Conservation (phyloP, 2,329 filamentous ascomycete species). For the Diaporthe helianthi region DNA sequence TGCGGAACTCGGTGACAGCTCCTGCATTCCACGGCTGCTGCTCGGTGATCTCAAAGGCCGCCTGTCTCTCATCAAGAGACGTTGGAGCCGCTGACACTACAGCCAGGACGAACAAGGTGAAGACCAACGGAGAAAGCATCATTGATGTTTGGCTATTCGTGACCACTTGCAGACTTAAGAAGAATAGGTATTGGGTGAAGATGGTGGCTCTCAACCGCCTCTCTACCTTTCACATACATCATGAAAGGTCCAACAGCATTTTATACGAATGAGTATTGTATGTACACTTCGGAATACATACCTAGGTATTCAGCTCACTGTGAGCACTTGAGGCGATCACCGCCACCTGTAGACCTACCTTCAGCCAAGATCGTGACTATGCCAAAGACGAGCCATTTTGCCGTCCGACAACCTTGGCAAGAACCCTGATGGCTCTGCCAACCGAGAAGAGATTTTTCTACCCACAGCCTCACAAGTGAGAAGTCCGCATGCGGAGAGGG, state of each 20-base stretch:
- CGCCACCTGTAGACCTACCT: neutral
- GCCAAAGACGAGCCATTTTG: neutral
- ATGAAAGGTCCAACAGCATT: neutral
- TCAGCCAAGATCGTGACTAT: constrained; percentile 15
- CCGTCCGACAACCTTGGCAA: constrained; percentile 1
- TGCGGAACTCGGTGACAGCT: constrained; percentile 47
- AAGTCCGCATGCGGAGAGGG: constrained; percentile 19
- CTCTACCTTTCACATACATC: neutral
- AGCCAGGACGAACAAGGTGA: constrained; percentile 1
- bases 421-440: constrained; percentile 11
- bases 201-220: neutral
- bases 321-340: constrained; percentile 15
- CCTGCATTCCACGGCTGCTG: constrained; percentile 25
- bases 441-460: neutral
- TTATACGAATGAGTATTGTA: neutral
- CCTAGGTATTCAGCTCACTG: constrained; percentile 4
- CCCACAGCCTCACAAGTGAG: neutral
- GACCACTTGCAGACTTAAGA: neutral
- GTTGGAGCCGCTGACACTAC: constrained; percentile 3
- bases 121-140: constrained; percentile 1
- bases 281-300: neutral
- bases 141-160: neutral
- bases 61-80: constrained; percentile 3
- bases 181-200: neutral
- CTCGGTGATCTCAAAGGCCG: constrained; percentile 12